Percentiles rank a stretch among this genome's conserved stretches.
Conservation (phyloP, 352 stramenopile genomes). For the Globisporangium uncinulatum region DNA sequence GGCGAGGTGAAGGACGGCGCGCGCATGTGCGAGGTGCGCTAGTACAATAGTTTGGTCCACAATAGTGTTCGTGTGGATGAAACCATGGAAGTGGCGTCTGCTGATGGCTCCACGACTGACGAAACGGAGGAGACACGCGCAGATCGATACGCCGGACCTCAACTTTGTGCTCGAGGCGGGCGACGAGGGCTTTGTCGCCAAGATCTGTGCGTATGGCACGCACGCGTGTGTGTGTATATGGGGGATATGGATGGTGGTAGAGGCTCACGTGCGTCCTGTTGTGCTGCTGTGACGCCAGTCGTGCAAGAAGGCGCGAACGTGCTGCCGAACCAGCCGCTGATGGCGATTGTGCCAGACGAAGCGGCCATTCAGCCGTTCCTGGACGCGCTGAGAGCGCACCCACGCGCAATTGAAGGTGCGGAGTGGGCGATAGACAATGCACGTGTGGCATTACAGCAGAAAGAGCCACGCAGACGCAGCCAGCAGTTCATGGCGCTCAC, state of each 20-base stretch:
- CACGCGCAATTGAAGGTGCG: conserved; percentile 60
- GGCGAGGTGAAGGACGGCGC: conserved; percentile 53
- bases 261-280: not conserved
- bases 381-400: conserved; percentile 42
- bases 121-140: not conserved
- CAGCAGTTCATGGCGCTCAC: not conserved
- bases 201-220: conserved; percentile 6
- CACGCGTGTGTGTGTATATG: conserved; percentile 2
- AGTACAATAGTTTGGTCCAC: no score
- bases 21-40: conserved; percentile 67
- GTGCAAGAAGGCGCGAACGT: conserved; percentile 57
- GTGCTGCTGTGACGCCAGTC: conserved; percentile 26
- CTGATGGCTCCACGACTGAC: not conserved
- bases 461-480: no score
- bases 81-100: not conserved
- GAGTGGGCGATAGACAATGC: not conserved
- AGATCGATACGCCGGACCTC: conserved; percentile 85
- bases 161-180: conserved; percentile 74
- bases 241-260: not conserved
- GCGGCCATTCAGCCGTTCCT: conserved; percentile 61
- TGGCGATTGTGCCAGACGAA: conserved; percentile 67
- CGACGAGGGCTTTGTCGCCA: conserved; percentile 75
- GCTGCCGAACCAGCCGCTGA: conserved; percentile 57
- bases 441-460: not conserved
- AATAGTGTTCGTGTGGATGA: no score